These are phyloP conservation scores for Boletus edulis DNA, from an alignment of 768 basidiomycete species.

Conservation along the genomic window DNA sequence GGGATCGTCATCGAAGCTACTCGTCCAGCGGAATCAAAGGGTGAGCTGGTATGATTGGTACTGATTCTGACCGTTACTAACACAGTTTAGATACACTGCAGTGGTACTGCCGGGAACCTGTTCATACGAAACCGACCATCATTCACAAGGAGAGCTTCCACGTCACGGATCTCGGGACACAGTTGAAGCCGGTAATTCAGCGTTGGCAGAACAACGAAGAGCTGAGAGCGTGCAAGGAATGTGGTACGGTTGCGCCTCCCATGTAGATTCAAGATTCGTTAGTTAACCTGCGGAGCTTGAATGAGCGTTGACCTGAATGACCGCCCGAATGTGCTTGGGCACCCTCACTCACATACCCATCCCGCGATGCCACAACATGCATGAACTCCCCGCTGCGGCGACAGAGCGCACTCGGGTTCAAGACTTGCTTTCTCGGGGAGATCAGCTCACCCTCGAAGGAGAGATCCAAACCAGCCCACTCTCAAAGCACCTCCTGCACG, in stretches of 20 bases:
- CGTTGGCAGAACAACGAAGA: conserved; percentile 70
- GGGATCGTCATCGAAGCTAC: conserved; percentile 90
- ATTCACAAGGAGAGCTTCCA: conserved; percentile 86
- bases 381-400: conserved; percentile 41
- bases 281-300: conserved; percentile 16
- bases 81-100: conserved; percentile 71
- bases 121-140: conserved; percentile 64
- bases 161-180: conserved; percentile 86
- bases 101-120: conserved; percentile 80
- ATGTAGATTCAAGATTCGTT: conserved; percentile 37
- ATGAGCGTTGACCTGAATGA: not conserved
- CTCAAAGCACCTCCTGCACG: conserved; percentile 44
- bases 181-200: conserved; percentile 89
- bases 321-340: not conserved
- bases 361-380: conserved; percentile 44
- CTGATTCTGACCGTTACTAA: not conserved
- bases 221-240: conserved; percentile 66
- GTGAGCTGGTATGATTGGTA: conserved; percentile 39
- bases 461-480: conserved; percentile 30
- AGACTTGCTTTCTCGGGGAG: conserved; percentile 8
- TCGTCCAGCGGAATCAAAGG: conserved; percentile 69
- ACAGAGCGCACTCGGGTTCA: conserved; percentile 37
- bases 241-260: conserved; percentile 60
- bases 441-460: conserved; percentile 8
- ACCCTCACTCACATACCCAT: conserved; percentile 8